Conservation (phyloP, 1,139 yeast species). For the Sugiyamaella neomexicana region DNA sequence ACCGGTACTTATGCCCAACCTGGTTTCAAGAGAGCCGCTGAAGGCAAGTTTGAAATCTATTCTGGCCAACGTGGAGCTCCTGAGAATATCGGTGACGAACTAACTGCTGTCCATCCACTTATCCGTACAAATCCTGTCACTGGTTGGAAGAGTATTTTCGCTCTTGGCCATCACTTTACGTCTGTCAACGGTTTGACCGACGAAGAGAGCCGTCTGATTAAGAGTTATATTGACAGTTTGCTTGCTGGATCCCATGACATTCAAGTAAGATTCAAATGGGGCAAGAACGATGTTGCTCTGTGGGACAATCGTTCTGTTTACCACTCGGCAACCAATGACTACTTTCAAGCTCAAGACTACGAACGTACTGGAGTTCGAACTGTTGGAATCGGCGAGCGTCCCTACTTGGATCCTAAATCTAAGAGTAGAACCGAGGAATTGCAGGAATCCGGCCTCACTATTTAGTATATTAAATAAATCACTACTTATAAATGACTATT, state of each 20-base stretch:
- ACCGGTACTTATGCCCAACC: slow-evolving; percentile 37
- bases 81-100: slow-evolving; percentile 35
- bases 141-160: slow-evolving; percentile 53
- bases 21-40: slow-evolving; percentile 36
- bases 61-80: slow-evolving; percentile 40
- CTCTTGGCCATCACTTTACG: slow-evolving; percentile 44
- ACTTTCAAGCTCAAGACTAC: slow-evolving; percentile 10
- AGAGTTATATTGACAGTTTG: slow-evolving; percentile 42
- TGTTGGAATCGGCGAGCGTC: slow-evolving; percentile 34
- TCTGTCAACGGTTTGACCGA: slow-evolving; percentile 47
- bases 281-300: slow-evolving; percentile 54
- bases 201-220: slow-evolving; percentile 48
- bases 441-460: slow-evolving; percentile 12
- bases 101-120: slow-evolving; percentile 46
- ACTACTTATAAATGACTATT: neutral
- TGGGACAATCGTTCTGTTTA: slow-evolving; percentile 42
- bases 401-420: slow-evolving; percentile 26
- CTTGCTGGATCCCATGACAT: slow-evolving; percentile 47
- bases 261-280: slow-evolving; percentile 58
- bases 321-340: slow-evolving; percentile 33
- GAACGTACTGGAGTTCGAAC: slow-evolving; percentile 34
- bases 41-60: slow-evolving; percentile 40
- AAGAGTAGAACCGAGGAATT: slow-evolving; percentile 25
- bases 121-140: slow-evolving; percentile 57
- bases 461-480: neutral